A percentile compares a stretch with the other conserved stretches of the same genome.
Conservation (phyloP, 1,139 yeast genomes). For the Saccharomyces uvarum region DNA sequence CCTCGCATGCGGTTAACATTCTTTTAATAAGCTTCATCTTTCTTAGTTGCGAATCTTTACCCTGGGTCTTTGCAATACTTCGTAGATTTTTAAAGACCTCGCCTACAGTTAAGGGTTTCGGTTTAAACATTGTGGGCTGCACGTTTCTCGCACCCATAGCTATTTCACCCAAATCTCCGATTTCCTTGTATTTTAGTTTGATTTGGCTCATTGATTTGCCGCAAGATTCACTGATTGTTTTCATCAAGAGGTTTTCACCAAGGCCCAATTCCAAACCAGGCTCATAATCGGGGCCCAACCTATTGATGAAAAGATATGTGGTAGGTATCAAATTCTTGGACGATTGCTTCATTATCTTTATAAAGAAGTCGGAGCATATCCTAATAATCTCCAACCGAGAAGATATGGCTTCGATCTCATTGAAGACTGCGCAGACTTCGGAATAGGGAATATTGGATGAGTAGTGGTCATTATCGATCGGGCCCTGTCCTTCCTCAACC, state of each 20-base stretch:
- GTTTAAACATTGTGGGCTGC: conserved; percentile 91
- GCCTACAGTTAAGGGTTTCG: conserved; percentile 66
- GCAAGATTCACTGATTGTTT: conserved; percentile 84
- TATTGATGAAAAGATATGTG: conserved; percentile 76
- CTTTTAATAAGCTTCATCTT: conserved; percentile 74
- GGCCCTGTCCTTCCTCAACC: background rate
- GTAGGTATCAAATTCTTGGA: conserved; percentile 59
- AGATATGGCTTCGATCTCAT: conserved; percentile 67
- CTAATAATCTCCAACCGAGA: conserved; percentile 76
- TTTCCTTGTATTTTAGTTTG: conserved; percentile 63
- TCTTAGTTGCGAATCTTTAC: conserved; percentile 73
- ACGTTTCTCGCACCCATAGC: conserved; percentile 78
- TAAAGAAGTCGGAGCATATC: conserved; percentile 62
- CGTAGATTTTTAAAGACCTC: conserved; percentile 67
- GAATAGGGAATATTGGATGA: conserved; percentile 42
- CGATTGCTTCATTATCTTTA: conserved; percentile 49
- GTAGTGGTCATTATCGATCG: background rate
- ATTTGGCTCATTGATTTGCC: conserved; percentile 70
- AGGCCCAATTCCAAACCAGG: conserved; percentile 79
- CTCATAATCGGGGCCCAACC: conserved; percentile 92
- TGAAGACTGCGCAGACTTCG: conserved; percentile 60
- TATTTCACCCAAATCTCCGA: conserved; percentile 86
- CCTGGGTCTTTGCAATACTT: conserved; percentile 70
- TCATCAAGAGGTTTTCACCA: conserved; percentile 81
- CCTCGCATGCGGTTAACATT: conserved; percentile 78